Base-by-base conservation (phyloP, 2,329 filamentous ascomycete species). In the Remersonia thermophila region DNA sequence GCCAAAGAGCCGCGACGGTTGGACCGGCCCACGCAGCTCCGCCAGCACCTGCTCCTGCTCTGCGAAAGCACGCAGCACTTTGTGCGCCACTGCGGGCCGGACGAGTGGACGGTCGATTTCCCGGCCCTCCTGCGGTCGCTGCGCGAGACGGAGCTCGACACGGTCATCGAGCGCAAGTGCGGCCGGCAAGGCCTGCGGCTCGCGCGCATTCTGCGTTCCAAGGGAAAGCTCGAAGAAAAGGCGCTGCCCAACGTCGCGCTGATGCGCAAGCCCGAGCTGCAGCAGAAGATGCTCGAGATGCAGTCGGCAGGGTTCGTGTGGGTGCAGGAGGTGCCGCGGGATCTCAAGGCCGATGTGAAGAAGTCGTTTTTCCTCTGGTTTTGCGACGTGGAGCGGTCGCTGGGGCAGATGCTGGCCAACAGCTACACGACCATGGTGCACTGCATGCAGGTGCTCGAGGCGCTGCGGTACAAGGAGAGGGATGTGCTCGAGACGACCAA, bases 191-290 rank as follows among this genome's bases (percentile, higher is more conserved):
- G 85, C 1, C 70, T 89, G 13, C 82, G 89, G 7, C 66, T 98
- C n/a, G 72, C 86, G 14, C 80, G 85, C 14, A 85, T 96, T 37
- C 69, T 98, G 14, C 73, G 81, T 27, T 78, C 82, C 40, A 85
- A 87, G 53, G 91, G 91, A 36, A 94, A 91, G 53, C 67, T 96
- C n/a, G 89, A 96, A 47, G 91, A 98, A 58, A 93, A 93, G 58
- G 79, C 83, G 42, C 68, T 95, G 10, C 81, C 83, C 27, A 77
- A 78, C 33, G 69, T 86, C 38, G 83, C 82, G 36, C 72, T 98
- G 42, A 80, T 95, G 65, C 80, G 81, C 39, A 83, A 89, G 50
- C 77, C 80, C 39, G 84, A 94, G 36, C 75, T 96, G 16, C 83
- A 91, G 32, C 77, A 80, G 39, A 81, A 86, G 43, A 79, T 96